Base-by-base conservation (phyloP, 768 basidiomycete genomes). In the Lactarius indigo region DNA sequence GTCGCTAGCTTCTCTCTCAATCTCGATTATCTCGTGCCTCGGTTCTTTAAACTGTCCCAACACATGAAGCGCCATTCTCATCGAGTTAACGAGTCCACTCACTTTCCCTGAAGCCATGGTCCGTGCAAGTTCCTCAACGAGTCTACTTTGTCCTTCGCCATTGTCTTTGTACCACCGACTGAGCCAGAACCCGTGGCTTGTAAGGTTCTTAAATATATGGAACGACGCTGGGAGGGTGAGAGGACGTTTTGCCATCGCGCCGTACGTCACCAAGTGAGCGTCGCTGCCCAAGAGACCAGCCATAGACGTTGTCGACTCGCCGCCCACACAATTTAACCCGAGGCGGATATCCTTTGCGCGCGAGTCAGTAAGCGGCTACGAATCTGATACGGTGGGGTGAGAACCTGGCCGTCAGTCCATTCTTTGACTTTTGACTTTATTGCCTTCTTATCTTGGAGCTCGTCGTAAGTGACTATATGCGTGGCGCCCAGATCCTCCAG, bases 191-290 rank as follows among this genome's bases (percentile, higher is more conserved):
- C 91, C 93, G 59, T 85, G 88, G 28, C 82, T 81, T 0, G 83
- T 88, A 69, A 95, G 79, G 74, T 92, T 90, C 69, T 87, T 92
- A 81, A 96, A 96, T 66, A 96, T 93, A 76, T 92, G 88, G 26
- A 87, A 78, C 0, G 90, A 89, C 0, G 90, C 88, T 1, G 94
- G 90, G 26, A 96, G 74, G 1, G 86, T 83, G 20, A 96, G 75
- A 0, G 93, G 91, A 61, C 88, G 82, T 73, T 90, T 93, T 1
- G 93, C 90, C 93, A 96, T 95, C 6, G 90, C 92, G 33, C 94
- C 94, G 63, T 95, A 96, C 0, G 94, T 92, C 9, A 94, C 87
- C 15, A 94, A 81, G 69, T 90, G 89, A 3, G 88, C 86, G 69
- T 89, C 78, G 52, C 80, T 76, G 30, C 87, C 88, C 0, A 96